A percentile compares a stretch with the other conserved stretches of the same genome.
Conservation (phyloP, 192 early-diverging fungal species). For the Backusella parvicylindrica region DNA sequence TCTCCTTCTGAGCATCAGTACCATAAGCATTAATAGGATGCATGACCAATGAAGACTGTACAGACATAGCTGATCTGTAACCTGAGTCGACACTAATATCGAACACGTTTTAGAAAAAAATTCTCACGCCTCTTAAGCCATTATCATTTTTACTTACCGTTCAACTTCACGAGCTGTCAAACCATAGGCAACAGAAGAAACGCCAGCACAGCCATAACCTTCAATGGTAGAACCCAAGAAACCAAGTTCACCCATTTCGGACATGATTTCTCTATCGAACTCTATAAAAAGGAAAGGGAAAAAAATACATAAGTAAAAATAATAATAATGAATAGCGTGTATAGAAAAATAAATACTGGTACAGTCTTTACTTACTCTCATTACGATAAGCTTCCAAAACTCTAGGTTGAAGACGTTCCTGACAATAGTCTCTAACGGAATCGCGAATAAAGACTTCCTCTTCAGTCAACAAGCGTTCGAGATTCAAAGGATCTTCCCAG, state of each 20-base stretch:
- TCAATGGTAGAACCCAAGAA: constrained; percentile 92
- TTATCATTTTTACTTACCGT: constrained; percentile 39
- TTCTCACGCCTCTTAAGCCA: not conserved
- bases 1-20: constrained; percentile 81
- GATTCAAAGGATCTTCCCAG: constrained; percentile 83
- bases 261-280: constrained; percentile 87
- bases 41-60: constrained; percentile 99
- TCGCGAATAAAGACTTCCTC: constrained; percentile 77
- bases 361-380: constrained; percentile 58
- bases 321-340: not conserved
- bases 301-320: not conserved
- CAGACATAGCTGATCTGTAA: constrained; percentile 98
- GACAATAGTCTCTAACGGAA: constrained; percentile 81
- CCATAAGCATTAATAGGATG: constrained; percentile 97
- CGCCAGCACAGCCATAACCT: constrained; percentile 95
- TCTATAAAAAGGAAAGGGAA: constrained; percentile 29
- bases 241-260: constrained; percentile 91
- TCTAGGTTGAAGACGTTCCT: constrained; percentile 82
- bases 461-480: constrained; percentile 83
- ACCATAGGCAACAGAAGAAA: constrained; percentile 96
- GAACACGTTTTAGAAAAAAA: not conserved
- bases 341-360: not conserved
- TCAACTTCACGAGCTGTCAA: constrained; percentile 96
- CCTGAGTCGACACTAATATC: constrained; percentile 79
- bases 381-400: constrained; percentile 82